These are phyloP conservation scores for bread wheat (Triticum aestivum) DNA, from an alignment of 176 grass and related monocot genomes.

Conservation along the genomic window IWGSC_CS_RefSeq_v2.1 NC_057807.1:64393408-64393907, in stretches of 20 bases:
- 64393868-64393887: slow-evolving; percentile 42
- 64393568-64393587: slow-evolving; percentile 33
- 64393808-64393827: slow-evolving; percentile 49
- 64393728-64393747: slow-evolving; percentile 73
- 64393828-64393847: slow-evolving; percentile 67
- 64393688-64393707: slow-evolving; percentile 66
- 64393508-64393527: slow-evolving; percentile 31
- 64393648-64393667: slow-evolving; percentile 66
- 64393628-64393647: slow-evolving; percentile 70
- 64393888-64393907: slow-evolving; percentile 70
- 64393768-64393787: slow-evolving; percentile 56
- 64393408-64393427: slow-evolving; percentile 30
- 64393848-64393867: slow-evolving; percentile 42
- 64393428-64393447: slow-evolving; percentile 70
- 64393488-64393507: slow-evolving; percentile 49
- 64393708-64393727: slow-evolving; percentile 65
- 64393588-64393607: slow-evolving; percentile 50
- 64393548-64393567: slow-evolving; percentile 59
- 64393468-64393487: slow-evolving; percentile 63
- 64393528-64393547: slow-evolving; percentile 74
- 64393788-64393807: slow-evolving; percentile 61
- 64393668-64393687: slow-evolving; percentile 71
- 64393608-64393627: slow-evolving; percentile 58
- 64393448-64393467: slow-evolving; percentile 57
- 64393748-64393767: slow-evolving; percentile 76